Evolutionary conservation across 1,284 basidiomycete species (phyloP), one percentile per base, ranked within the genome.

Genomic region (Ceratorhiza oryzae-sativae): DNA sequence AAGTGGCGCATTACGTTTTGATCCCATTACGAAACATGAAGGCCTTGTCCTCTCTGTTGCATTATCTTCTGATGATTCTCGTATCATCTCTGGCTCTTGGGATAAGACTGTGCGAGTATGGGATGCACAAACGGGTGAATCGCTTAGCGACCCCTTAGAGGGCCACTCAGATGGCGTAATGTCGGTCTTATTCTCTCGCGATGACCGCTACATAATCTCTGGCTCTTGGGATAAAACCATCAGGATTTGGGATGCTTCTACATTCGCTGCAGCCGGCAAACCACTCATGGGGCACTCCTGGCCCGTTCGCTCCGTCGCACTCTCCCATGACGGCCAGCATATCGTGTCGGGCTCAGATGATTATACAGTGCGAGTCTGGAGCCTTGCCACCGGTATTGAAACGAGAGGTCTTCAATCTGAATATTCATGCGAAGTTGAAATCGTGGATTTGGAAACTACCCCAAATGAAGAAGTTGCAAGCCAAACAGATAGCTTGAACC

Each of bases 231-330:
- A 73, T 42, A 18, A 46, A 2, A 72, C 70, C 18, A 13, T 73
- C 39, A 46, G 55, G 12, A 20, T 71, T 1, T 73, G 73, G 73
- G 71, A 73, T 51, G 51, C 34, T 1, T 36, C 48, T 36, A 72
- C 39, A 20, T 25, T 25, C 6, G 36, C 13, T 58, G 27, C 55
- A 4, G 20, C 34, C 55, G 20, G 30, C 15, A 10, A 32, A 5
- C 55, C 55, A 39, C 34, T 58, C 6, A 20, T 5, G 6, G 55
- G 32, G 12, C 55, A 58, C 18, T 13, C 34, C 20, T 20, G 12
- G 15, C 9, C 27, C 3, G 20, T 58, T 34, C 12, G 30, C 3
- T 58, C 55, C 13, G 30, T 58, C 20, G 20, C 55, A n/a, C 30
- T 58, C 20, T 58, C 55, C 3, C 8, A 9, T 3, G 27, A 36